Conservation (phyloP, 2,329 filamentous ascomycete species). For the Botryotinia convoluta region DNA sequence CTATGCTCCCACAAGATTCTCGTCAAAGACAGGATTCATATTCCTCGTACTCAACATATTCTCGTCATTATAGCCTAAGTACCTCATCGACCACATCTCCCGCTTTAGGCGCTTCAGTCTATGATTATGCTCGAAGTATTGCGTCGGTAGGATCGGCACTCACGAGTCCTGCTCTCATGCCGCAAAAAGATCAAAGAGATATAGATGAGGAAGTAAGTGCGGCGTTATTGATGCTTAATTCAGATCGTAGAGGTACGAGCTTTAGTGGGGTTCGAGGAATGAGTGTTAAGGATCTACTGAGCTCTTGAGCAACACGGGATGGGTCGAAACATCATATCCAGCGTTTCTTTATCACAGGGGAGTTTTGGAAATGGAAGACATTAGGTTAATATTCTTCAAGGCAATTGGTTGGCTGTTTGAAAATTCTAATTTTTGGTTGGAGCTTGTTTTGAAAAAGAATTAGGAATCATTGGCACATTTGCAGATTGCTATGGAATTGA, state of each 20-base stretch:
- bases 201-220: conserved; percentile 68
- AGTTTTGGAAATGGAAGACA: neutral
- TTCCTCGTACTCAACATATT: conserved; percentile 49
- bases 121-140: conserved; percentile 44
- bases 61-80: conserved; percentile 51
- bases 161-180: conserved; percentile 56
- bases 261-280: conserved; percentile 44
- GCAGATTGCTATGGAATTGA: neutral
- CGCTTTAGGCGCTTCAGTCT: conserved; percentile 52
- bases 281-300: conserved; percentile 55
- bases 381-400: neutral
- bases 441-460: no score
- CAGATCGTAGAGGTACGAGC: conserved; percentile 53
- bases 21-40: conserved; percentile 51
- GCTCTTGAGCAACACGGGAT: conserved; percentile 40
- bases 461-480: neutral
- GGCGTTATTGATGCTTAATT: conserved; percentile 83
- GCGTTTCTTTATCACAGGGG: neutral
- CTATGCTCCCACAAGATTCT: conserved; percentile 47
- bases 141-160: conserved; percentile 47
- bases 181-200: conserved; percentile 57
- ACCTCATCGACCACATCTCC: conserved; percentile 53
- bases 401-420: neutral
- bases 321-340: neutral
- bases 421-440: neutral